Conservation (phyloP, 768 basidiomycete species). For the Tricholoma sp. region DNA sequence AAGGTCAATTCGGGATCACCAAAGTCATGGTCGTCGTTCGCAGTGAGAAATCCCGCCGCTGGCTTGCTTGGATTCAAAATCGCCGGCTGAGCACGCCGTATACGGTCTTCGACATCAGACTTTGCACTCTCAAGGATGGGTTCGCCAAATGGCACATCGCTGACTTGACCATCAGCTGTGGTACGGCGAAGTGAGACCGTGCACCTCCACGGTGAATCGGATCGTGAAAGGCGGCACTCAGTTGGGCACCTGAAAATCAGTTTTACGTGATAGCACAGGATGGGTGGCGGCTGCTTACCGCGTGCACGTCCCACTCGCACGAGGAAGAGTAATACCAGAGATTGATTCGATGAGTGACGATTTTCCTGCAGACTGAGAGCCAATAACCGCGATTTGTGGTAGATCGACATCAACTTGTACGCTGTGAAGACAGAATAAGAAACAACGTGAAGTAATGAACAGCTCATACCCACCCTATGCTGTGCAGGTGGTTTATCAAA, state of each 20-base stretch:
- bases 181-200: conserved; percentile 41
- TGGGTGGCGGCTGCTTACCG: conserved; percentile 32
- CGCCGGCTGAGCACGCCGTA: conserved; percentile 60
- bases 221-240: conserved; percentile 47
- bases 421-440: conserved; percentile 26
- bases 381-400: conserved; percentile 70
- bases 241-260: conserved; percentile 43
- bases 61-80: conserved; percentile 51
- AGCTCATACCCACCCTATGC: conserved; percentile 39
- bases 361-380: conserved; percentile 71
- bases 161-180: conserved; percentile 33
- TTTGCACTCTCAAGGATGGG: conserved; percentile 43
- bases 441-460: neutral
- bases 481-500: conserved; percentile 48
- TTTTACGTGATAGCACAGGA: neutral
- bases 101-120: conserved; percentile 55
- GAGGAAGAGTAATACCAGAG: conserved; percentile 64
- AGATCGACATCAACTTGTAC: conserved; percentile 68
- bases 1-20: conserved; percentile 31
- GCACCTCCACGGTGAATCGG: conserved; percentile 42
- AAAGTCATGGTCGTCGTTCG: conserved; percentile 23
- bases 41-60: conserved; percentile 31
- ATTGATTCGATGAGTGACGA: conserved; percentile 76
- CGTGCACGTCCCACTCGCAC: conserved; percentile 73
- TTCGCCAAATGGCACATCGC: conserved; percentile 38